Conservation (phyloP, 176 grass and related monocot species). For the Olyra latifolia region DNA sequence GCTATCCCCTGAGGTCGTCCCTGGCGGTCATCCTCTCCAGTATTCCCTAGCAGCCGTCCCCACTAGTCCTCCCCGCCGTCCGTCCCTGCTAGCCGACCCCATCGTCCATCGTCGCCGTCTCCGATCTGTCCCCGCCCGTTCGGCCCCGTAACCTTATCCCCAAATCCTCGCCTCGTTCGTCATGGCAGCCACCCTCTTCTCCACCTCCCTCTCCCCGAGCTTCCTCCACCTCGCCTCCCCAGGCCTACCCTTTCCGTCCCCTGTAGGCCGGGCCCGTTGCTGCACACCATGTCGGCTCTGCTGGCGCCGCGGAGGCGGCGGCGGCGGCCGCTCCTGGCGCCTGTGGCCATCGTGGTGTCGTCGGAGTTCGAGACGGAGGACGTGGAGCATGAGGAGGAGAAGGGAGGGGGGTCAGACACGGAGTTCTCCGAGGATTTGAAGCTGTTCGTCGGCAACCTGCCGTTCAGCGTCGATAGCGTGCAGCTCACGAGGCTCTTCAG, state of each 20-base stretch:
- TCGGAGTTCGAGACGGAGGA: conserved; percentile 61
- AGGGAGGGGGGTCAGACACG: too few relatives aligned
- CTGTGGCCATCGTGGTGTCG: conserved; percentile 50
- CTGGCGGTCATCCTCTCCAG: too few relatives aligned
- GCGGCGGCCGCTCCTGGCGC: conserved; percentile 41
- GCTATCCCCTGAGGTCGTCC: too few relatives aligned
- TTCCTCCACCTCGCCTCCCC: conserved; percentile 31
- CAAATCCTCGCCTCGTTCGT: conserved; percentile 36
- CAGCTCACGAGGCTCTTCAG: conserved; percentile 86
- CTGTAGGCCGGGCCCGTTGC: conserved; percentile 13
- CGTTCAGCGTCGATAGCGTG: conserved; percentile 86
- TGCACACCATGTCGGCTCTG: conserved; percentile 32
- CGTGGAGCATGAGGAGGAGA: conserved; percentile 38
- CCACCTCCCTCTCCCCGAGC: conserved; percentile 41
- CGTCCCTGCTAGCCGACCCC: too few relatives aligned
- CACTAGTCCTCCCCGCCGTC: too few relatives aligned
- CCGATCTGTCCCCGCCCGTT: too few relatives aligned
- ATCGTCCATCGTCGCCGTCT: too few relatives aligned
- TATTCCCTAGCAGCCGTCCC: too few relatives aligned
- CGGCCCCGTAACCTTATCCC: conserved; percentile 79
- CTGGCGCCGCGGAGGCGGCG: conserved; percentile 25
- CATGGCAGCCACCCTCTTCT: conserved; percentile 59
- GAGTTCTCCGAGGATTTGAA: conserved; percentile 64
- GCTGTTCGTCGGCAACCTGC: conserved; percentile 93
- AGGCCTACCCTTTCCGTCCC: conserved; percentile 6